Base-by-base conservation (phyloP, 495 filamentous ascomycete species). In the Amphirosellinia nigrospora region DNA sequence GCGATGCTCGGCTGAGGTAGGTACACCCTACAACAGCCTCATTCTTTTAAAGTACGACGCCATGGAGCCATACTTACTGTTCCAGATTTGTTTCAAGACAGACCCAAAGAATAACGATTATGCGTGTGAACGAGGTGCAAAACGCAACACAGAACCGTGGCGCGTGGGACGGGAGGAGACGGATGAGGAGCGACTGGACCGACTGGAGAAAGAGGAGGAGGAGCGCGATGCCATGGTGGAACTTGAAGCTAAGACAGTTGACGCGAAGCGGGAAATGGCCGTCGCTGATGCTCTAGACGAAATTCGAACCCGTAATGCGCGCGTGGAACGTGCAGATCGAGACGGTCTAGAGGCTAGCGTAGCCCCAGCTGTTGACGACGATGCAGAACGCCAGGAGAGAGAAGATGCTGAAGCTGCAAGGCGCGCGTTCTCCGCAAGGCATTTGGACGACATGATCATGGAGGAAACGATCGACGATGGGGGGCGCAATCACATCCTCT, bases 31-130 rank as follows among this genome's bases (percentile, higher is more conserved):
- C 53, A 32, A 36, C 30, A 60, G 34, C 19, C 26, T 38, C 11
- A 13, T 58, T 38, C 4, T 36, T 11, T 36, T n/a, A 13, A n/a
- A 15, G 15, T 3, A n/a, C 36, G n/a, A 58, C 3, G 32, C 15
- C 9, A 11, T n/a, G 10, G 11, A 34, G 23, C 30, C 10, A 61
- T 41, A 41, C n/a, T 53, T 2, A 65, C 28, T 19, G 1, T 65
- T 30, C 13, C 19, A 65, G 79, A 97, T 99, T 74, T 94, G 93
- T 0, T 98, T 97, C 84, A 91, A 92, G 70, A 98, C 96, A 0
- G 96, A 98, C 70, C 96, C 96, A 0, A 94, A 95, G 80, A 93
- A 93, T 66, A 94, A 94, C 87, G 94, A 98, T 74, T 99, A 99
- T 72, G 85, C 87, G 59, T 94, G 92, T 71, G 94, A 96, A 56